phyloP scores from a whole-genome alignment of 495 filamentous ascomycete species.

The Lophiotrema nucula region DNA sequence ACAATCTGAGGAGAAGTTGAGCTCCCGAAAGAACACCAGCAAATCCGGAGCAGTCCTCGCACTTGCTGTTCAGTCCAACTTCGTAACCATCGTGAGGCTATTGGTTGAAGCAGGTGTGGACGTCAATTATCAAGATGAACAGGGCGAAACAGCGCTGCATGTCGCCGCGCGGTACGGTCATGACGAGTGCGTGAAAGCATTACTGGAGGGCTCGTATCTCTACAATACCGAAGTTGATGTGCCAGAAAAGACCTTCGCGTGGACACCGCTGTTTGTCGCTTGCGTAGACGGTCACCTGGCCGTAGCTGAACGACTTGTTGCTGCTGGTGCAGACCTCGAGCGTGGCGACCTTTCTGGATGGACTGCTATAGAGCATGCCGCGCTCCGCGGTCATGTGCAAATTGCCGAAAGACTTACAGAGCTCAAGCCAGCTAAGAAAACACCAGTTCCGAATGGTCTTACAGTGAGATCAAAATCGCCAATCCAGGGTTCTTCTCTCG shows the following conservation, averaged over 20 bases:
- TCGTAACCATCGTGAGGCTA: constrained; percentile 74
- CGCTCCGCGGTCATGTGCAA: constrained; percentile 77
- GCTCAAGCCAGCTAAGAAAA: constrained; percentile 40
- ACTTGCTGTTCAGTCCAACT: constrained; percentile 82
- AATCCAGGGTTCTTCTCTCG: constrained; percentile 47
- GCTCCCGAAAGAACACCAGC: constrained; percentile 64
- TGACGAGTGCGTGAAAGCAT: constrained; percentile 68
- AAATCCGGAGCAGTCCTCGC: constrained; percentile 89
- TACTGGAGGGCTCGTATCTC: constrained; percentile 65
- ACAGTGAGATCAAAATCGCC: constrained; percentile 32
- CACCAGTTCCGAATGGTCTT: constrained; percentile 45
- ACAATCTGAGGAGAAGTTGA: constrained; percentile 55
- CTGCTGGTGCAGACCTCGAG: constrained; percentile 71
- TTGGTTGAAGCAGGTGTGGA: constrained; percentile 89
- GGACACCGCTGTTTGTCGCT: constrained; percentile 91
- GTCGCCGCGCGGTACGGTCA: constrained; percentile 88
- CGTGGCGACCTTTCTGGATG: constrained; percentile 82
- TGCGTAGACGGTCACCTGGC: constrained; percentile 78
- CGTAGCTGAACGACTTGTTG: constrained; percentile 68
- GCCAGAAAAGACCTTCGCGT: constrained; percentile 79
- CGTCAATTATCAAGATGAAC: constrained; percentile 88
- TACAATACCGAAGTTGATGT: constrained; percentile 76
- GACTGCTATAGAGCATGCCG: constrained; percentile 92
- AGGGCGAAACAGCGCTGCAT: constrained; percentile 91
- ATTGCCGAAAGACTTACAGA: constrained; percentile 69